A percentile compares a stretch with the other conserved stretches of the same genome.
These are phyloP conservation scores for Pseudogymnoascus sp. DNA, from an alignment of 2,329 filamentous ascomycete species.

Conservation along the genomic window DNA sequence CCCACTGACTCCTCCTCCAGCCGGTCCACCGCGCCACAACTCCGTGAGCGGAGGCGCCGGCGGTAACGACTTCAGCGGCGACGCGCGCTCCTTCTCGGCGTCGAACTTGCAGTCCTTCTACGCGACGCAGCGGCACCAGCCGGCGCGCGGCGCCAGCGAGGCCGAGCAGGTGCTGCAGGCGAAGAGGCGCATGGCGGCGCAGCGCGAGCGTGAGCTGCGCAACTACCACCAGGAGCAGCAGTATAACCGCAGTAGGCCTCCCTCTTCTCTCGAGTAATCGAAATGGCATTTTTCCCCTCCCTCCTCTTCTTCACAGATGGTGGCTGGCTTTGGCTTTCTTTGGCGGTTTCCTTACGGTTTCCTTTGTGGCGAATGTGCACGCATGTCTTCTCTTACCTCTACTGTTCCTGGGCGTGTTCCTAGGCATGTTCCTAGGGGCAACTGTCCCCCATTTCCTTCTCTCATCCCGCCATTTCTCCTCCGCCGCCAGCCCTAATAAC, in stretches of 20 bases:
- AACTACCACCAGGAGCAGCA: conserved; percentile 99
- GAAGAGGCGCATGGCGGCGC: conserved; percentile 97
- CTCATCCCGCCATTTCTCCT: background rate
- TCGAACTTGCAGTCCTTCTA: conserved; percentile 91
- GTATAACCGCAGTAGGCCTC: conserved; percentile 97
- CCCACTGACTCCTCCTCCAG: conserved; percentile 44
- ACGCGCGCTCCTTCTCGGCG: conserved; percentile 55
- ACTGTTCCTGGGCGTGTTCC: background rate
- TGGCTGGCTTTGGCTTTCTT: conserved; percentile 30
- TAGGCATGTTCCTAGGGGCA: background rate
- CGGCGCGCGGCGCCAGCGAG: conserved; percentile 74
- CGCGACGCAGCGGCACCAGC: conserved; percentile 84
- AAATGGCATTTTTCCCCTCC: conserved; percentile 8
- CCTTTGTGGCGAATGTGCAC: conserved; percentile 21
- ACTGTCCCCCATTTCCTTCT: background rate
- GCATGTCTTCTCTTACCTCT: background rate
- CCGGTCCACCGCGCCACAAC: conserved; percentile 63
- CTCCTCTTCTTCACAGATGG: conserved; percentile 14
- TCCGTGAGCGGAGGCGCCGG: conserved; percentile 51
- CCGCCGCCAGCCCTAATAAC: background rate
- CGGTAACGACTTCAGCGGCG: conserved; percentile 59
- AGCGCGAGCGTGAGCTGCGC: conserved; percentile 96
- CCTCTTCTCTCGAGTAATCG: conserved; percentile 46
- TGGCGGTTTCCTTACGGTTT: conserved; percentile 17
- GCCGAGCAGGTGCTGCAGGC: conserved; percentile 98